Conservation (phyloP, 768 basidiomycete genomes). For the Galerina sulciceps region DNA sequence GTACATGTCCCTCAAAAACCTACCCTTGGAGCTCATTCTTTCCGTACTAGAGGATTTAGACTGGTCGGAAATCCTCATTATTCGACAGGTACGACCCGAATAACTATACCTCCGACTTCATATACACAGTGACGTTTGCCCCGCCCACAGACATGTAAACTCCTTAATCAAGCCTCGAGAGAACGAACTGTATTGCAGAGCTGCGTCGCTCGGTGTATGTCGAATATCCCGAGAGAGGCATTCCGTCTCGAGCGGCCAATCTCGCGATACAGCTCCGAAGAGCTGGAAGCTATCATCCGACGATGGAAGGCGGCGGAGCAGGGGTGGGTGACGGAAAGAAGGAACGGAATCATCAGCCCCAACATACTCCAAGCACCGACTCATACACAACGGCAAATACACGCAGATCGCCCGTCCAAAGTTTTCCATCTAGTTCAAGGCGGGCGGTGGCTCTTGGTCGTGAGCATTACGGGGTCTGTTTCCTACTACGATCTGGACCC, state of each 20-base stretch:
- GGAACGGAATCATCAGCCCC: no score
- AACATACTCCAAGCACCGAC: neutral
- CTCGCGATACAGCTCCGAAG: neutral
- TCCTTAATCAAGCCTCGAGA: neutral
- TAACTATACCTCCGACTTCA: neutral
- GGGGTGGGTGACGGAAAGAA: neutral
- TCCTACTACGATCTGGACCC: neutral
- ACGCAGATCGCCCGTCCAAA: neutral
- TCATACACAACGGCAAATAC: neutral
- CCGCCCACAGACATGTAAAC: neutral
- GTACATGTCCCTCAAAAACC: neutral
- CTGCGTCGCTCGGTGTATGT: neutral
- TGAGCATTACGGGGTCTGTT: neutral
- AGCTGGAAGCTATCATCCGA: neutral
- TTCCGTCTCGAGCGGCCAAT: neutral
- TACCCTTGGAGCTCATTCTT: constrained; percentile 1
- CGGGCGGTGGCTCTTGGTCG: constrained; percentile 1
- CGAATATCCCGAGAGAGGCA: neutral
- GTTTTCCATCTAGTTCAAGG: neutral
- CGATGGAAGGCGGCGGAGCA: neutral
- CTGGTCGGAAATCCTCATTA: neutral
- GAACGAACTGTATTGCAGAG: neutral
- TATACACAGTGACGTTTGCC: neutral
- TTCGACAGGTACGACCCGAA: neutral
- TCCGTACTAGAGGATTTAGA: neutral